Evolutionary conservation across 495 filamentous ascomycete genomes (phyloP).

Genomic region (Annulohypoxylon maeteangense): DNA sequence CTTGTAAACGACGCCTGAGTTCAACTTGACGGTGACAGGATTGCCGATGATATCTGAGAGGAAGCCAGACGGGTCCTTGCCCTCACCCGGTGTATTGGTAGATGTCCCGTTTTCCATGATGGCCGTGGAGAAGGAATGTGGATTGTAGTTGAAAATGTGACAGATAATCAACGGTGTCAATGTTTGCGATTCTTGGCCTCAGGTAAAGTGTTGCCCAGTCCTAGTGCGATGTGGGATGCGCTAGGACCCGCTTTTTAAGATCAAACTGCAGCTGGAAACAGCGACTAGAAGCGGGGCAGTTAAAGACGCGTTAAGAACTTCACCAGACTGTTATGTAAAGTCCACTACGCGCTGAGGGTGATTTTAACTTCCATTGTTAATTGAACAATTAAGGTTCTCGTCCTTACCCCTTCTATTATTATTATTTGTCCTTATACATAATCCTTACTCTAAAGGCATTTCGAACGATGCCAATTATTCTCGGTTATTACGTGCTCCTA

Average conservation of each 20-base stretch:
- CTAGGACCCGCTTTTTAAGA: neutral
- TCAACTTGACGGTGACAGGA: conserved; percentile 92
- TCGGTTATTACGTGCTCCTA: neutral
- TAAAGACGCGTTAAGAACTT: neutral
- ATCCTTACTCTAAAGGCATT: neutral
- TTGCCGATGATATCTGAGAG: conserved; percentile 91
- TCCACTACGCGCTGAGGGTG: neutral
- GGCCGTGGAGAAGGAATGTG: conserved; percentile 6
- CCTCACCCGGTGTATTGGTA: conserved; percentile 63
- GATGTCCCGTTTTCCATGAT: conserved; percentile 77
- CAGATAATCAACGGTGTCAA: neutral
- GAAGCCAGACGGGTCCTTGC: conserved; percentile 90
- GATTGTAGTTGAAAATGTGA: neutral
- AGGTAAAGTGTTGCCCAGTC: neutral
- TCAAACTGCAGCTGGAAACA: neutral
- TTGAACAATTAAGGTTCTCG: neutral
- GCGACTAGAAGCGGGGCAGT: neutral
- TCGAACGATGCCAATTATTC: neutral
- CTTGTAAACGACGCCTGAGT: conserved; percentile 95
- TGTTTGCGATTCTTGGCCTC: neutral
- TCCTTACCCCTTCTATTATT: neutral
- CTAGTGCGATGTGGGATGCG: neutral
- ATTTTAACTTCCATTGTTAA: neutral
- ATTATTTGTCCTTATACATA: neutral
- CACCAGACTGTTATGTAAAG: neutral